These are phyloP conservation scores for Odonthalia washingtoniensis DNA, from an alignment of 31 red algal species.

Conservation along the genomic window DNA sequence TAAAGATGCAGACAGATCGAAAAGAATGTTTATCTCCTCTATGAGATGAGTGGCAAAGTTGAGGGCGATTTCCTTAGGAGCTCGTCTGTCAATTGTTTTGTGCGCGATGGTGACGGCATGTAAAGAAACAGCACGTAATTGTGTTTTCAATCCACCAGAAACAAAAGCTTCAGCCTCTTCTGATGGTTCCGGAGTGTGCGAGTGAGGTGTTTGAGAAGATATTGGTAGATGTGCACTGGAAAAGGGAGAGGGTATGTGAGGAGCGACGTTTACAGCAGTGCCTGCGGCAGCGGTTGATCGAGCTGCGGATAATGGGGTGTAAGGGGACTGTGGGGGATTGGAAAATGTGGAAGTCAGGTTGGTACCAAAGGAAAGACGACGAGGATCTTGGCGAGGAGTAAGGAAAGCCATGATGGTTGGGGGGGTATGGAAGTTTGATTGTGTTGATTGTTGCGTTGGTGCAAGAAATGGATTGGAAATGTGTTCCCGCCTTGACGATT, in stretches of 20 bases:
- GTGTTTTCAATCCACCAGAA: not conserved
- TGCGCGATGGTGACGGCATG: not conserved
- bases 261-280: not conserved
- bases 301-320: slow-evolving; percentile 34
- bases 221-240: not conserved
- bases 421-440: too few relatives aligned
- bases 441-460: too few relatives aligned
- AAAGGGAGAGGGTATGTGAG: not conserved
- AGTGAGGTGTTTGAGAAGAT: not conserved
- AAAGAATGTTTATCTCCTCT: not conserved
- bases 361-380: not conserved
- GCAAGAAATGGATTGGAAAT: too few relatives aligned
- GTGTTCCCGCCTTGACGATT: too few relatives aligned
- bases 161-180: not conserved
- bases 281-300: too few relatives aligned
- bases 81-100: not conserved
- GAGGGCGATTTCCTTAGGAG: not conserved
- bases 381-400: not conserved
- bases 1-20: not conserved
- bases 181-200: not conserved
- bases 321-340: slow-evolving; percentile 6
- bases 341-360: not conserved
- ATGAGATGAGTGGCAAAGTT: not conserved
- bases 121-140: not conserved
- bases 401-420: not conserved